Percentiles rank a stretch among this genome's conserved stretches.
These are phyloP conservation scores for Colletotrichum theobromicola DNA, from an alignment of 2,329 filamentous ascomycete genomes.

Conservation along the genomic window DNA sequence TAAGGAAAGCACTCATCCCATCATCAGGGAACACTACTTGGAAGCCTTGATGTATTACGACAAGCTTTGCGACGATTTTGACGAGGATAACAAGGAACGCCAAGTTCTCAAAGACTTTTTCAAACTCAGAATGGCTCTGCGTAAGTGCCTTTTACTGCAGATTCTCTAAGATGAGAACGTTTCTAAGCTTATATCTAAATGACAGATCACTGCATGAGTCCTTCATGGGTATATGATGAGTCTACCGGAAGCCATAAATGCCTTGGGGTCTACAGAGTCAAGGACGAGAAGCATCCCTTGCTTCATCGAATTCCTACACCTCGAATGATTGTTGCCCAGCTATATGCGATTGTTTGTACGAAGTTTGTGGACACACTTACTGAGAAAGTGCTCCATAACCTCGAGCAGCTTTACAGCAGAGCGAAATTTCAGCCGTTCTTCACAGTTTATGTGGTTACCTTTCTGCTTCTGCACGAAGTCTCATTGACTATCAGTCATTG, in stretches of 20 bases:
- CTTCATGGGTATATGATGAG: conserved; percentile 44
- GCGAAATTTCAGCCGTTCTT: conserved; percentile 27
- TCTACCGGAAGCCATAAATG: conserved; percentile 44
- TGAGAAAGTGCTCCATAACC: conserved; percentile 35
- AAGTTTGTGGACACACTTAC: conserved; percentile 38
- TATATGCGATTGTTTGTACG: conserved; percentile 46
- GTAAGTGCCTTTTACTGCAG: conserved; percentile 37
- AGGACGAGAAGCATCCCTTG: conserved; percentile 42
- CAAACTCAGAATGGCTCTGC: conserved; percentile 50
- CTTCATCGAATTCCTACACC: conserved; percentile 43
- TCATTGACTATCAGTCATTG: not conserved
- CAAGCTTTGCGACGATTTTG: conserved; percentile 10
- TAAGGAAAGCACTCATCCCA: not conserved
- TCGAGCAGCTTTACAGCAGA: conserved; percentile 33
- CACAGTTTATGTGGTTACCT: conserved; percentile 44
- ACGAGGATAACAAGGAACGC: conserved; percentile 28
- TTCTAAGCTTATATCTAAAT: conserved; percentile 30
- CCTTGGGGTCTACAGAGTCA: conserved; percentile 27
- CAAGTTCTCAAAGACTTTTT: conserved; percentile 46
- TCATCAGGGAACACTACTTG: conserved; percentile 15
- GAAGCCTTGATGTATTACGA: conserved; percentile 25
- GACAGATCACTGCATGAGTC: conserved; percentile 35
- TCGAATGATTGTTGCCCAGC: conserved; percentile 50
- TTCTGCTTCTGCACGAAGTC: conserved; percentile 42
- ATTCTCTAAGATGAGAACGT: not conserved